phyloP scores from a whole-genome alignment of 371 early-diverging fungal species.

The Syncephalastrum sp. region DNA sequence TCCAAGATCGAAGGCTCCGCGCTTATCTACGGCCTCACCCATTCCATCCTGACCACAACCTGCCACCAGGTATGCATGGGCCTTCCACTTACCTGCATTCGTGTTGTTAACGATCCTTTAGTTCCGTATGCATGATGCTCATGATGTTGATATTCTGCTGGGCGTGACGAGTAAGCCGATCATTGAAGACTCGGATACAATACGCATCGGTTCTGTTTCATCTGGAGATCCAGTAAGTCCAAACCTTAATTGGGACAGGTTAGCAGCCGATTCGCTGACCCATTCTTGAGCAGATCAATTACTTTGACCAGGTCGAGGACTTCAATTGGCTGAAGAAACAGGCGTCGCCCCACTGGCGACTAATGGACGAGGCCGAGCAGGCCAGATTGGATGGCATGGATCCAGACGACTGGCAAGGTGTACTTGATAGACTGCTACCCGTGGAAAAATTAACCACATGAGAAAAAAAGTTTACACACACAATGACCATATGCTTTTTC shows the following conservation, averaged over 20 bases:
- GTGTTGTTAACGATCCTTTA: conserved; percentile 16
- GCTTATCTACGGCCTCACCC: conserved; percentile 60
- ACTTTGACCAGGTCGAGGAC: conserved; percentile 69
- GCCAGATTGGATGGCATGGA: neutral
- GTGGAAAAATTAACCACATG: no score
- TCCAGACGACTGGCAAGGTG: no score
- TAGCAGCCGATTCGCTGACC: neutral
- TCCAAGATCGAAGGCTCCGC: conserved; percentile 70
- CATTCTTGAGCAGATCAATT: conserved; percentile 3
- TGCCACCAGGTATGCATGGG: conserved; percentile 70
- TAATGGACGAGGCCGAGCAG: conserved; percentile 5
- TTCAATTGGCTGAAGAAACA: conserved; percentile 84
- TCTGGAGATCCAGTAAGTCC: conserved; percentile 13
- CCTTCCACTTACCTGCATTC: neutral
- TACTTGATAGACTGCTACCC: no score
- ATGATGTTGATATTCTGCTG: conserved; percentile 56
- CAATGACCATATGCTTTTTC: no score
- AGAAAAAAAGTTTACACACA: no score
- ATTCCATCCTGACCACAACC: conserved; percentile 58
- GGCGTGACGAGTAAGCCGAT: conserved; percentile 77
- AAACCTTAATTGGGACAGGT: conserved; percentile 13
- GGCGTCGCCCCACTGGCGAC: conserved; percentile 73
- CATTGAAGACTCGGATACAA: conserved; percentile 70
- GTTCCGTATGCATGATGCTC: conserved; percentile 80
- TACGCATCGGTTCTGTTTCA: conserved; percentile 52